phyloP scores from a whole-genome alignment of 108 stramenopile species.

The Pelagomonas calceolata region DNA sequence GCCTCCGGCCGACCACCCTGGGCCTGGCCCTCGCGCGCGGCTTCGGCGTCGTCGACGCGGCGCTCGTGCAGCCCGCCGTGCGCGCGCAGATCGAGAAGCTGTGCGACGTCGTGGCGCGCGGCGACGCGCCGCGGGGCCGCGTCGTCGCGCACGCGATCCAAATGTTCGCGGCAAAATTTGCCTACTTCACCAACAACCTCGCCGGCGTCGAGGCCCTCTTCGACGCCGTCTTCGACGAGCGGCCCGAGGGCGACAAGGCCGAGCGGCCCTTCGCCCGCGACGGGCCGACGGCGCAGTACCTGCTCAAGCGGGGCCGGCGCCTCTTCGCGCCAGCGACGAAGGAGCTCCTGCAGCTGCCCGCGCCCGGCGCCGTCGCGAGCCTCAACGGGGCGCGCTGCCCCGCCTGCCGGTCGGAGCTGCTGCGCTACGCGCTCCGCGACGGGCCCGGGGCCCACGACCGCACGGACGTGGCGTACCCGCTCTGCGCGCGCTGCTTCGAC shows the following conservation, averaged over 20 bases:
- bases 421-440: not conserved
- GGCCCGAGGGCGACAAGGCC: not conserved
- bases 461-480: not conserved
- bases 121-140: constrained; percentile 7
- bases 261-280: not conserved
- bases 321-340: not conserved
- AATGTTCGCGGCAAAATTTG: constrained; percentile 18
- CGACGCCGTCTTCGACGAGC: constrained; percentile 15
- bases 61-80: constrained; percentile 69
- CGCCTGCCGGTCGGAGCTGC: not conserved
- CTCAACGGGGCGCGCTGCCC: not conserved
- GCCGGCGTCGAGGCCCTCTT: constrained; percentile 23
- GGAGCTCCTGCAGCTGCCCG: not conserved
- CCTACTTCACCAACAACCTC: constrained; percentile 13
- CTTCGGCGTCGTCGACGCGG: constrained; percentile 69
- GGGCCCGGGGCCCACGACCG: not conserved
- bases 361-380: not conserved
- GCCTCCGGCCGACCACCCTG: constrained; percentile 64
- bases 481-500: not conserved
- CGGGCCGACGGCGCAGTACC: not conserved
- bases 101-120: constrained; percentile 63
- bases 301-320: not conserved
- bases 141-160: constrained; percentile 18
- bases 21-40: constrained; percentile 78
- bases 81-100: constrained; percentile 76